Base-by-base conservation (phyloP, 768 basidiomycete genomes). In the Lactarius sp. region DNA sequence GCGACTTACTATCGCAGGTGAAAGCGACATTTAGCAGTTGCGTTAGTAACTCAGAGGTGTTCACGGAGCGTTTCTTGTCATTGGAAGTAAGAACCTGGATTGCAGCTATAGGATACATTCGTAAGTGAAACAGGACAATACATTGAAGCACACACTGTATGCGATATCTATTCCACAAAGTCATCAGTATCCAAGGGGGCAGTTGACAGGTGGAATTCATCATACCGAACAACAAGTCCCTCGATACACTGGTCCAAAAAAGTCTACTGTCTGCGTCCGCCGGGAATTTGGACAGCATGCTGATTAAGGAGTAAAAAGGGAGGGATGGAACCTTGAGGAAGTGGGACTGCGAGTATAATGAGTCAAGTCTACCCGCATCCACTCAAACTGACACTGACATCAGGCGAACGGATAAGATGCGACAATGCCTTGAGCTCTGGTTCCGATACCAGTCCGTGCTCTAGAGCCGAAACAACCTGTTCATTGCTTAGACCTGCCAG, bases 271-370 rank as follows among this genome's bases (percentile, higher is more conserved):
- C 89, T 27, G 83, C 77, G 67, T 92, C 89, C 31, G 80, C 75
- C 1, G 91, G 92, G 75, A 92, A 90, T 74, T 92, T 93, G 68
- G 81, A 82, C 64, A 93, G 71, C 58, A 91, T 79, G 64, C 87
- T 87, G 64, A 85, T 79, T 51, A 94, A 79, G n/a, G 81, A 84
- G 71, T 92, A 83, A 77, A 89, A 92, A 0, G 92, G 92, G 50
- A 94, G 79, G 2, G 83, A 86, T 3, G 90, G 86, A 33, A 88
- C 88, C 76, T 94, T 94, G 69, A 94, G 77, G 78, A 93, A 94
- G 71, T 91, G 92, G 18, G 89, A 86, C 89, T 92, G 68, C 1
- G 33, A 52, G 22, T 12, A 44, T 42, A 10, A 42, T 42, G 9
- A 52, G 50, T 61, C 42, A 31, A 34, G 7, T 50, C 18, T 33